Evolutionary conservation across 768 basidiomycete genomes (phyloP).

Genomic region (Lactifluus volemus): DNA sequence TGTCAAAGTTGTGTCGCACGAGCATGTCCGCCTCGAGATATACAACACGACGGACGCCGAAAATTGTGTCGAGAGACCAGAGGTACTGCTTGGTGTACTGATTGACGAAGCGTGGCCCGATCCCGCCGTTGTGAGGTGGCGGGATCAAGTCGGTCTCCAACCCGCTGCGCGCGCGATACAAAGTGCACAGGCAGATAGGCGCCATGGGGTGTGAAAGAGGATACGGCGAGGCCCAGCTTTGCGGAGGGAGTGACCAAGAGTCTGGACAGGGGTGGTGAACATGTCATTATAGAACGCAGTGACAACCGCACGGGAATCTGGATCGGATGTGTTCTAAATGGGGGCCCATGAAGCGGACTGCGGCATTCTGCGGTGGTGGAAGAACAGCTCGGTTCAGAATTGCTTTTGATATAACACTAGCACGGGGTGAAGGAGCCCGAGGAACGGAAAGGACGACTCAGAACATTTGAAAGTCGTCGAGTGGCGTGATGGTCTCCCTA

Average conservation of each 20-base stretch:
- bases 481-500: background rate
- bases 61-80: conserved; percentile 29
- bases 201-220: conserved; percentile 28
- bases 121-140: conserved; percentile 31
- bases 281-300: conserved; percentile 27
- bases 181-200: conserved; percentile 31
- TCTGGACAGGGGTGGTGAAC: conserved; percentile 26
- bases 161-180: conserved; percentile 33
- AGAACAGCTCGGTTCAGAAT: background rate
- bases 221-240: conserved; percentile 28
- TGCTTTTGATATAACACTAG: background rate
- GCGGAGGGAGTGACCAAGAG: conserved; percentile 27
- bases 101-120: conserved; percentile 31
- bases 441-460: background rate
- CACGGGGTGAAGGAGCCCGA: background rate
- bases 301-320: conserved; percentile 23
- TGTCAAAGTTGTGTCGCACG: conserved; percentile 35
- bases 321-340: background rate
- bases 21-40: conserved; percentile 39
- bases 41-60: conserved; percentile 28
- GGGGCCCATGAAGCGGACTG: background rate
- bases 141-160: conserved; percentile 30
- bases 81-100: conserved; percentile 38
- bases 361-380: background rate
- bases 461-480: conserved; percentile 16